Percentiles rank a stretch among this genome's conserved stretches.
phyloP scores from a whole-genome alignment of 257 asterid species.

The Agastache rugosa region DNA sequence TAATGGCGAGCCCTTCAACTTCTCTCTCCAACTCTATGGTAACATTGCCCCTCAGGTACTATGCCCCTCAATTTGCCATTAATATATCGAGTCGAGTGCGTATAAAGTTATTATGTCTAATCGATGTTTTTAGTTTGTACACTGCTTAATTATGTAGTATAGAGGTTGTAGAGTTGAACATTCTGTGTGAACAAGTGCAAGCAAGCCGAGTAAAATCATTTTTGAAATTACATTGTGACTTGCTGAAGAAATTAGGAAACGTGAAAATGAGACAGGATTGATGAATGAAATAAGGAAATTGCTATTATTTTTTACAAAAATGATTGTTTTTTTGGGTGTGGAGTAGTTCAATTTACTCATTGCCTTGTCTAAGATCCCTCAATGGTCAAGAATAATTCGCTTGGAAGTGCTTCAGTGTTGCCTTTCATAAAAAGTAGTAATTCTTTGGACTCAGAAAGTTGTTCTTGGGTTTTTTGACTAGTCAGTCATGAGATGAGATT shows the following conservation, averaged over 20 bases:
- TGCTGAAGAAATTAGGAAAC: not conserved
- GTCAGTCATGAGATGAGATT: not conserved
- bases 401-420: not conserved
- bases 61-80: not conserved
- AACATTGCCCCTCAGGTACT: constrained; percentile 73
- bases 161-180: not conserved
- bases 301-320: not conserved
- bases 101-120: not conserved
- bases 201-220: not conserved
- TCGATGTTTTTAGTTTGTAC: not conserved
- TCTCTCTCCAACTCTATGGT: constrained; percentile 67
- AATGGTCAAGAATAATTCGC: not conserved
- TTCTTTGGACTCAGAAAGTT: not conserved
- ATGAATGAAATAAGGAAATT: not conserved
- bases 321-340: constrained; percentile 11
- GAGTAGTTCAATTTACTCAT: constrained; percentile 8
- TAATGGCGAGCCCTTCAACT: constrained; percentile 59
- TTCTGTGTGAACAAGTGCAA: constrained; percentile 3
- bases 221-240: not conserved
- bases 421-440: not conserved
- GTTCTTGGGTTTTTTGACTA: not conserved
- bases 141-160: not conserved
- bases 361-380: constrained; percentile 1
- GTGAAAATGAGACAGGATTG: not conserved
- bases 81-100: too few species aligned